These are phyloP conservation scores for Erythrophleum fordii DNA, from an alignment of 306 rosid genomes.

Conservation along the genomic window DNA sequence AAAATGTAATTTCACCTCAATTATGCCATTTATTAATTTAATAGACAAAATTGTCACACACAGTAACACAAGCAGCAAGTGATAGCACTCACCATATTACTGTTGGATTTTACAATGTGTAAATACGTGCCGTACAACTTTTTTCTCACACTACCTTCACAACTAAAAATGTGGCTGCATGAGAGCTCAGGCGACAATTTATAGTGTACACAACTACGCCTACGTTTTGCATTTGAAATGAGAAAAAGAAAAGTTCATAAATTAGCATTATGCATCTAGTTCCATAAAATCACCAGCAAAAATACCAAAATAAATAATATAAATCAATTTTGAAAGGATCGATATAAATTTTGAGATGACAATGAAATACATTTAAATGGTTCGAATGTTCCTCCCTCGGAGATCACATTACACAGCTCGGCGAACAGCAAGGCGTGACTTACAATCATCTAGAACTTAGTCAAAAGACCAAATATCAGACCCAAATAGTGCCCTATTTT, in stretches of 20 bases:
- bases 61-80: no score
- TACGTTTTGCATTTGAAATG: background rate
- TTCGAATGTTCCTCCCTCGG: slow-evolving; percentile 4
- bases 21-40: no score
- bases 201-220: background rate
- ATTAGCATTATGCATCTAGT: background rate
- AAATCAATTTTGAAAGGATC: slow-evolving; percentile 7
- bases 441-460: slow-evolving; percentile 28
- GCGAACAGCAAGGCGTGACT: slow-evolving; percentile 6
- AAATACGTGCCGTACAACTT: background rate
- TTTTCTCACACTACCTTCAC: background rate
- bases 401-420: slow-evolving; percentile 4
- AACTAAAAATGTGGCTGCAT: background rate
- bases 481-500: slow-evolving; percentile 20
- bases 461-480: slow-evolving; percentile 13
- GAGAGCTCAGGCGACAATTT: background rate
- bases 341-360: background rate
- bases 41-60: no score
- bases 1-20: no score
- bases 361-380: slow-evolving; percentile 15
- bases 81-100: no score
- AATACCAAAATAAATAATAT: background rate
- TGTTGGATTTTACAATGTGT: background rate
- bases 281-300: background rate
- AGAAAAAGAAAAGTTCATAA: background rate